Evolutionary conservation across 1,139 yeast species (phyloP), one percentile per base, ranked within the genome.

Genomic region (Blastobotrys petasosporus): DNA sequence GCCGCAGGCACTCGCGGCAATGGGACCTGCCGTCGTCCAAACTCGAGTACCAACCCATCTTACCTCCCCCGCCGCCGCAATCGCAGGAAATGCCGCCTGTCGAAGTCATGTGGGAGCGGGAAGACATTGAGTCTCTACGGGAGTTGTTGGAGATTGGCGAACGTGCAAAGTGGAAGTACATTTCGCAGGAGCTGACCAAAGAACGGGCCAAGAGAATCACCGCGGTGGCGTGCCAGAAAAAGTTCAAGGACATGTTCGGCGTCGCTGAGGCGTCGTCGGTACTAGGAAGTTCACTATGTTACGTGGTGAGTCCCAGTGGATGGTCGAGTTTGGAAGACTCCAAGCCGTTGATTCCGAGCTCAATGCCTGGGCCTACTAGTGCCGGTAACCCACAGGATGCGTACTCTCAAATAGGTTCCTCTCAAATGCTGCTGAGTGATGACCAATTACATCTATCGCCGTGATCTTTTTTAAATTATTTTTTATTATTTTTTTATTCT

Each of bases 161-260:
- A 46, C 57, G 67, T 42, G 66, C 68, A 37, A 70, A 70, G 47
- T 70, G 75, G 75, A 65, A 66, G 51, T 69, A 60, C 51, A 60
- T 70, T 41, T 65, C 74, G 32, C 60, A 62, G 9, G 61, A 57
- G 41, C 49, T 67, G 25, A 57, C 65, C 8, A 49, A 54, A 23
- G 56, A 55, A 20, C 60, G 62, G 6, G 51, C 60, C 38, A 55
- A 67, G 50, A 58, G 74, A 23, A 67, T 71, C 15, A 69, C 75
- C 1, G 60, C 69, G 2, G 51, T 63, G 5, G 71, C 74, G 0
- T 70, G 74, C 51, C 63, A 61, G 38, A 67, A 64, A 49, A 70
- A 70, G 55, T 68, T 68, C 45, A 65, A 66, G 46, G 73, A 68
- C 39, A 50, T 70, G 60, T 70, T 70, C 57, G 71, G 72, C 2